Evolutionary conservation across 169 alveolate species (phyloP).

Genomic region (Eimeria maxima): DNA sequence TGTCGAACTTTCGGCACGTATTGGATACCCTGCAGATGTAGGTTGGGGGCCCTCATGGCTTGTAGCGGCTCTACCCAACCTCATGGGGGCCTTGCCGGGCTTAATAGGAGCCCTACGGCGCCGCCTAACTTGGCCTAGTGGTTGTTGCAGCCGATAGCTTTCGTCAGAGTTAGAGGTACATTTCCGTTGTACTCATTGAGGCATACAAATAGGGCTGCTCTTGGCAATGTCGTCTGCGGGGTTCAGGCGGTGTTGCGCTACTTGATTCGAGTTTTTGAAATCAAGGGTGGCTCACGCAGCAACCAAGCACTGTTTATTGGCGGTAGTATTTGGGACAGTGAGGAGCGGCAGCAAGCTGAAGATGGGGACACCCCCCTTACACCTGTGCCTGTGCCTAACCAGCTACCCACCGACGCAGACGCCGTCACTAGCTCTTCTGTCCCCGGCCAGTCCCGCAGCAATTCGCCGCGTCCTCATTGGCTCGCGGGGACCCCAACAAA

Average conservation of each 20-base stretch:
- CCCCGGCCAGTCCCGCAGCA: background rate
- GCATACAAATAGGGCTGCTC: no score
- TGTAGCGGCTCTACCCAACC: background rate
- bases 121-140: no score
- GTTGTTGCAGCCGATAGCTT: background rate
- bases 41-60: background rate
- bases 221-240: background rate
- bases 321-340: constrained; percentile 19
- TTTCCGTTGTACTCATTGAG: no score
- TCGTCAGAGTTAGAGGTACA: no score
- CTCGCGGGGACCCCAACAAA: background rate
- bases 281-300: constrained; percentile 74
- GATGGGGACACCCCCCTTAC: background rate
- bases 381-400: background rate
- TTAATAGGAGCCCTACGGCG: background rate
- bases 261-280: constrained; percentile 73
- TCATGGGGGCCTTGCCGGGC: no score
- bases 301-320: constrained; percentile 34
- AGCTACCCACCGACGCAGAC: background rate
- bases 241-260: constrained; percentile 76
- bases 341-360: background rate
- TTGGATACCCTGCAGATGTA: constrained; percentile 62
- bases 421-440: background rate
- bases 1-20: constrained; percentile 44
- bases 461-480: background rate